phyloP scores from a whole-genome alignment of 169 alveolate species.

The Eimeria acervulina region DNA sequence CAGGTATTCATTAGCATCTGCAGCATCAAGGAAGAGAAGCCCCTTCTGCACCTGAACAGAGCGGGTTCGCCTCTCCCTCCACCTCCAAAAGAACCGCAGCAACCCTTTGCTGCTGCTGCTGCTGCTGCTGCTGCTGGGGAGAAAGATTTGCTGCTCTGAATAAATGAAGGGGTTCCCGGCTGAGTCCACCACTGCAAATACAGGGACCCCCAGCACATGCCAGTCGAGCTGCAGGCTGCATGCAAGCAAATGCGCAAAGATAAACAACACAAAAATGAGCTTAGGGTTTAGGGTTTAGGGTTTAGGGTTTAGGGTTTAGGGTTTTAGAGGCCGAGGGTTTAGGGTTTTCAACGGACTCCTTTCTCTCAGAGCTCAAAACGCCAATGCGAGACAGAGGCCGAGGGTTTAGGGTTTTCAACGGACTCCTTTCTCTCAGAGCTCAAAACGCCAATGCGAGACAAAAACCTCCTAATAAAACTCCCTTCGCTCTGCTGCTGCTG shows the following conservation, averaged over 20 bases:
- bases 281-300: conserved; percentile 57
- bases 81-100: not conserved
- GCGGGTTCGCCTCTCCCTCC: not conserved
- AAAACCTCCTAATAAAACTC: not conserved
- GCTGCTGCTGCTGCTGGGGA: conserved; percentile 36
- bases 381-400: not conserved
- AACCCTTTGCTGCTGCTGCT: conserved; percentile 10
- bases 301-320: conserved; percentile 13
- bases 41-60: not conserved
- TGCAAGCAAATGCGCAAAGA: too few relatives aligned
- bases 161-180: conserved; percentile 31
- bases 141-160: not conserved
- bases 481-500: not conserved
- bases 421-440: not conserved
- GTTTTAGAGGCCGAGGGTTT: not conserved
- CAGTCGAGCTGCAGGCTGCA: conserved; percentile 15
- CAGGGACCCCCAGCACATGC: conserved; percentile 46
- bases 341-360: not conserved
- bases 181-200: conserved; percentile 32
- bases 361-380: not conserved
- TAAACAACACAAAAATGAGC: not conserved
- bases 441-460: not conserved
- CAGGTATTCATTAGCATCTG: not conserved
- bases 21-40: conserved; percentile 2
- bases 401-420: too few relatives aligned